Evolutionary conservation across 2,329 filamentous ascomycete species (phyloP).

Genomic region (Chalara sp.): DNA sequence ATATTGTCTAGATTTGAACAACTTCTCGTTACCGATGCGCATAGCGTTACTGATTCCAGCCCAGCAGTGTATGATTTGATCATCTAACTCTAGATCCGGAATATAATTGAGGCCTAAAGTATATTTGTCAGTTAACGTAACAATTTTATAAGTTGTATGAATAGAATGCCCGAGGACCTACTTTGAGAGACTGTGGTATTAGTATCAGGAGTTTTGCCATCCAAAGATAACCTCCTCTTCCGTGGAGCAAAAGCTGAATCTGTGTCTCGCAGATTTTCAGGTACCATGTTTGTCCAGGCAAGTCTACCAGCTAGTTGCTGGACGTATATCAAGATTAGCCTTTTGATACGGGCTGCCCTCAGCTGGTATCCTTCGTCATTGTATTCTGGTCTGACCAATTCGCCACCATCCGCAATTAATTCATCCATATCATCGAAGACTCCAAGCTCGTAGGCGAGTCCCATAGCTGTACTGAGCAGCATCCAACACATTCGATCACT

Average conservation of each 20-base stretch:
- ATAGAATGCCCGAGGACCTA: too few relatives aligned
- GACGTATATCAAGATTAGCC: conserved; percentile 82
- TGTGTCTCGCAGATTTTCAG: conserved; percentile 53
- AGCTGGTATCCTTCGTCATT: conserved; percentile 73
- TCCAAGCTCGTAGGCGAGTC: conserved; percentile 85
- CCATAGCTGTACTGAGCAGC: conserved; percentile 85
- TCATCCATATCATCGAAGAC: conserved; percentile 90
- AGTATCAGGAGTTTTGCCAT: conserved; percentile 55
- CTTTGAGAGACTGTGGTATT: conserved; percentile 43
- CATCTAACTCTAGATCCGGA: conserved; percentile 58
- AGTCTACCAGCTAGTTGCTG: conserved; percentile 90
- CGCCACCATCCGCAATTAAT: conserved; percentile 48
- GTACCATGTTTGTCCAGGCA: conserved; percentile 90
- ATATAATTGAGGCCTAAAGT: conserved; percentile 51
- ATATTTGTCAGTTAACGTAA: too few relatives aligned
- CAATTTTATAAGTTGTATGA: too few relatives aligned
- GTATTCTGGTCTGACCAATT: conserved; percentile 56
- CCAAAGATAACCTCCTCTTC: conserved; percentile 33
- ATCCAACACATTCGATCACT: conserved; percentile 98
- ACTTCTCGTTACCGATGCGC: conserved; percentile 79
- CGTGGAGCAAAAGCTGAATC: conserved; percentile 48
- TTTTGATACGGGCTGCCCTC: conserved; percentile 73
- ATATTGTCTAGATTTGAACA: conserved; percentile 82
- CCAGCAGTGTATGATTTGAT: conserved; percentile 81
- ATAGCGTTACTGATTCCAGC: conserved; percentile 88